Evolutionary conservation across 352 stramenopile genomes (phyloP).

Genomic region (Blastocystis sp.): DNA sequence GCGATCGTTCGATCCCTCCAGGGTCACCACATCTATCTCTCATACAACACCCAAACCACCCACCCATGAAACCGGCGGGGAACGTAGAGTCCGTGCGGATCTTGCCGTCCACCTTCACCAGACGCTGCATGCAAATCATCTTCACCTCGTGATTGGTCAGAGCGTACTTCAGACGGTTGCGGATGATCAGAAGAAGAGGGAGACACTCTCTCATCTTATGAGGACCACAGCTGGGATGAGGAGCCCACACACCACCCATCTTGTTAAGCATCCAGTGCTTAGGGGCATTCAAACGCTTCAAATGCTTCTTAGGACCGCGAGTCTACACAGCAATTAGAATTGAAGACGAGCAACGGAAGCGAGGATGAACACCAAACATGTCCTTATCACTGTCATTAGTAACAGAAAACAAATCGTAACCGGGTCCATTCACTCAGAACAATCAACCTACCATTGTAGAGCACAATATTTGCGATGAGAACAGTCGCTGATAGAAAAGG

Average conservation of each 20-base stretch:
- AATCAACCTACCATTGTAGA: neutral
- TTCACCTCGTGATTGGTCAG: slow-evolving; percentile 92
- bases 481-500: neutral
- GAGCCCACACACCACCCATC: slow-evolving; percentile 67
- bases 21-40: slow-evolving; percentile 80
- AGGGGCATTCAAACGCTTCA: slow-evolving; percentile 81
- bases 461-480: neutral
- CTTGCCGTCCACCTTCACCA: slow-evolving; percentile 89
- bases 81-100: slow-evolving; percentile 92
- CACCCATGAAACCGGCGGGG: slow-evolving; percentile 89
- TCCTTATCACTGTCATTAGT: no score
- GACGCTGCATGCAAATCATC: slow-evolving; percentile 98
- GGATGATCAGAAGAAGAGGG: slow-evolving; percentile 89
- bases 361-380: no score
- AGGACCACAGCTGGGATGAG: slow-evolving; percentile 83
- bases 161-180: slow-evolving; percentile 97
- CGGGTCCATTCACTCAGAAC: no score
- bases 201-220: slow-evolving; percentile 96
- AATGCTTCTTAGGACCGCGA: slow-evolving; percentile 79
- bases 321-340: slow-evolving; percentile 59
- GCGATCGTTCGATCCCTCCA: slow-evolving; percentile 86
- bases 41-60: neutral
- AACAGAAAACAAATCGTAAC: no score
- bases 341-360: neutral
- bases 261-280: slow-evolving; percentile 78